phyloP scores from a whole-genome alignment of 2,329 filamentous ascomycete genomes.

The Hymenoscyphus fraxineus region DNA sequence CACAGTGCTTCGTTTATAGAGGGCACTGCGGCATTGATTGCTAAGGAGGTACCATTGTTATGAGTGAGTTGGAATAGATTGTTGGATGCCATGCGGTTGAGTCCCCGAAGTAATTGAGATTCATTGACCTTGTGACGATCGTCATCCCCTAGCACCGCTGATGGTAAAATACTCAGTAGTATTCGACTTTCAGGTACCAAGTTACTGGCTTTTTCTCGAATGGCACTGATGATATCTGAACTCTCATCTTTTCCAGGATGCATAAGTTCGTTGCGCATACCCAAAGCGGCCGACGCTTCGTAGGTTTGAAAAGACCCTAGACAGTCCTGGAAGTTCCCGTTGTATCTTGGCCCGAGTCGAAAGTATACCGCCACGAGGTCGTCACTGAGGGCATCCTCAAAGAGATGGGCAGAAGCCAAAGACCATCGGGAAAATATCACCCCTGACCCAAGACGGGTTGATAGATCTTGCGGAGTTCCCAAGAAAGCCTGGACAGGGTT shows the following conservation, averaged over 20 bases:
- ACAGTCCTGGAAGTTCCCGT: conserved; percentile 95
- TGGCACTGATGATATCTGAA: conserved; percentile 87
- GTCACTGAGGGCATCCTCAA: conserved; percentile 83
- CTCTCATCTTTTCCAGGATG: conserved; percentile 85
- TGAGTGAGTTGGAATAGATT: conserved; percentile 67
- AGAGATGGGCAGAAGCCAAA: conserved; percentile 81
- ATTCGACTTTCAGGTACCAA: conserved; percentile 79
- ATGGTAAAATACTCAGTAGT: conserved; percentile 77
- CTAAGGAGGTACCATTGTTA: conserved; percentile 71
- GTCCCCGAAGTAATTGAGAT: conserved; percentile 67
- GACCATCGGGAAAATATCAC: conserved; percentile 80
- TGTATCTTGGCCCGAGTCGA: conserved; percentile 84
- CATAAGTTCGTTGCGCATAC: conserved; percentile 84
- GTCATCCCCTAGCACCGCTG: conserved; percentile 75
- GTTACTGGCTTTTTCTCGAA: conserved; percentile 76
- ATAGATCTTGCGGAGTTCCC: conserved; percentile 86
- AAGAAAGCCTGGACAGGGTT: conserved; percentile 85
- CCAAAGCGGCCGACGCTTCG: conserved; percentile 83
- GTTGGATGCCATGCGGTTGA: conserved; percentile 69
- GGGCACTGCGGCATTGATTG: conserved; percentile 83
- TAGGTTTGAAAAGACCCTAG: conserved; percentile 96
- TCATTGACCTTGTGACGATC: conserved; percentile 69
- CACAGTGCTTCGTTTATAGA: conserved; percentile 86
- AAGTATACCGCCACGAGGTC: conserved; percentile 89
- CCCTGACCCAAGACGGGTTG: conserved; percentile 68